Evolutionary conservation across 805 yeast genomes (phyloP), one percentile per base, ranked within the genome.

Genomic region (Cyberlindnera subsufficiens): DNA sequence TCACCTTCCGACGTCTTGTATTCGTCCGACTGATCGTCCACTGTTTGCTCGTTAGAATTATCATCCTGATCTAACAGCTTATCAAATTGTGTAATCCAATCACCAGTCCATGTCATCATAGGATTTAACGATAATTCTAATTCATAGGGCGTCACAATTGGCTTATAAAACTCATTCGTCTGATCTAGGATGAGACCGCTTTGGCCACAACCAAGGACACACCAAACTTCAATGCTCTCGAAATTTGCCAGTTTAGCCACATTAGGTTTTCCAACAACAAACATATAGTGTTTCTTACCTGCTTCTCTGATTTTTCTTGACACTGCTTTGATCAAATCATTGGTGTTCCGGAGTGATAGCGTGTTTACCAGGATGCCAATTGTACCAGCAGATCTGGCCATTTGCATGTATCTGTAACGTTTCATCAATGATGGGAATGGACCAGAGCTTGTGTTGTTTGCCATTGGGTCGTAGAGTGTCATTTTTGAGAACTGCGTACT

Each of bases 251-350:
- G 69, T 57, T 93, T 93, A 20, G 99, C 96, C 16, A 93, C 97
- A 57, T 93, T 93, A 9, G 98, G 98, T 61, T 93, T 93, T 10
- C 99, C 99, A 4, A 93, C 98, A 4, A 90, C 98, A 66, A 93
- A 89, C 59, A 88, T 75, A 58, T 93, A 93, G 51, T 86, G 91
- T 58, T 93, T 93, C 64, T 93, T 93, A 2, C 86, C 96, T 0
- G 91, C 89, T 4, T 68, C 71, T 40, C 71, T 74, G 44, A 93
- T 77, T 63, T 83, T 74, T 20, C 67, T 59, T 14, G 78, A 74
- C 7, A 89, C 75, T 30, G 69, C 68, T 42, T 80, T 77, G 41
- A 91, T 69, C 30, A 91, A 65, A n/a, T 61, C 69, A 40, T 78
- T 76, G 6, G 96, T 86, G 56, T 86, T 84, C 32, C 80, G 66